These are phyloP conservation scores for Ligustrum vulgare DNA, from an alignment of 257 asterid genomes.

Conservation along the genomic window DNA sequence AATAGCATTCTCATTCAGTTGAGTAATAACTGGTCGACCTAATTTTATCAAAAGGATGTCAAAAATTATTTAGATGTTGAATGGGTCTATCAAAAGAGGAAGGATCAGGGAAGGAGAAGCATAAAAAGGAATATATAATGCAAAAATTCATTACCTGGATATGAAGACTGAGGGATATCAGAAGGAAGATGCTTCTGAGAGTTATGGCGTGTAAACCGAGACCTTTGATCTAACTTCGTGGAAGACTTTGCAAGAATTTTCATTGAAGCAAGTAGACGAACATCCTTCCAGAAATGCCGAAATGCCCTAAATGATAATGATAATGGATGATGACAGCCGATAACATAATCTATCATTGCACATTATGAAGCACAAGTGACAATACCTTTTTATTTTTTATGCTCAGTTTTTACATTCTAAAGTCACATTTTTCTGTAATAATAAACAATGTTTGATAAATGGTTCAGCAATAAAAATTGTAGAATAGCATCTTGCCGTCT, in stretches of 20 bases:
- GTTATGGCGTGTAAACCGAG: constrained; percentile 36
- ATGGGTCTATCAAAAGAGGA: background rate
- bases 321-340: too few relatives aligned
- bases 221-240: constrained; percentile 62
- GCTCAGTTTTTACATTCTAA: too few relatives aligned
- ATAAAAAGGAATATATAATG: constrained; percentile 14
- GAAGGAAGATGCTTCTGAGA: constrained; percentile 62
- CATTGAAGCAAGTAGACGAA: constrained; percentile 54
- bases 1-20: background rate
- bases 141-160: constrained; percentile 48
- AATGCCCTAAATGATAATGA: constrained; percentile 64
- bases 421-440: too few relatives aligned
- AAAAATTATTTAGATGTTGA: background rate
- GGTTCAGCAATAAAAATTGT: too few relatives aligned
- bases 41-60: background rate
- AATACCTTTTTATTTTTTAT: too few relatives aligned
- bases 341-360: too few relatives aligned
- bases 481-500: too few relatives aligned
- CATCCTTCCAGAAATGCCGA: constrained; percentile 87
- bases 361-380: too few relatives aligned
- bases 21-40: background rate
- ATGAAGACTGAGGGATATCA: constrained; percentile 49
- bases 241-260: constrained; percentile 69
- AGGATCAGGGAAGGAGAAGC: background rate
- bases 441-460: too few relatives aligned